Evolutionary conservation across 176 grass and related monocot species (phyloP).

Genomic region (Metroxylon sagu): DNA sequence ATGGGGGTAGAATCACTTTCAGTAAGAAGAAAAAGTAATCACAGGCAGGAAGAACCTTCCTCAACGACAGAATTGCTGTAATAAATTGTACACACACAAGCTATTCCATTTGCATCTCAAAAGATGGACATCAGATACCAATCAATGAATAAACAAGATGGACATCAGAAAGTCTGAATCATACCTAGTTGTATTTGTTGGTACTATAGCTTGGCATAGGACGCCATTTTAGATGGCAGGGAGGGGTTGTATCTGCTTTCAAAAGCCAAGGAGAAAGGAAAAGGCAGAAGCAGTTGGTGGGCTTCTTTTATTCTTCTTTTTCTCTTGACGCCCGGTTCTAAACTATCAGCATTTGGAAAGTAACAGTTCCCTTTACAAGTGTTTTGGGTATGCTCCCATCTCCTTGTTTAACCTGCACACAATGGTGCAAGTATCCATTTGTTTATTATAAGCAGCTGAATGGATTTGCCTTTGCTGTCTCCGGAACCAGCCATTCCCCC

Average conservation of each 20-base stretch:
- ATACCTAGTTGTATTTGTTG: too few species aligned
- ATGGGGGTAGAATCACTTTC: too few species aligned
- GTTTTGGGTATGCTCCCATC: conserved; percentile 4
- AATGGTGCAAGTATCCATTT: conserved; percentile 1
- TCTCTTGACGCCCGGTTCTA: conserved; percentile 10
- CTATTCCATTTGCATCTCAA: too few species aligned
- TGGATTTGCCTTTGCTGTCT: not conserved
- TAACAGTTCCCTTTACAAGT: conserved; percentile 10
- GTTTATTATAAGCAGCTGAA: not conserved
- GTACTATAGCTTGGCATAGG: too few species aligned
- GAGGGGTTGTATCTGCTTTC: not conserved
- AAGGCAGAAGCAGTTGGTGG: conserved; percentile 24
- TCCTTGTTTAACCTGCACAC: conserved; percentile 7
- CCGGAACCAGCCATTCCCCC: not conserved
- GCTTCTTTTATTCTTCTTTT: conserved; percentile 1
- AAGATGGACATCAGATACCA: too few species aligned
- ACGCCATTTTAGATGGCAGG: too few species aligned
- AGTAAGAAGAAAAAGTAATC: too few species aligned
- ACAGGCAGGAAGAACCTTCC: too few species aligned
- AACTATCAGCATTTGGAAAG: conserved; percentile 28
- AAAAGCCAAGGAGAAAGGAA: conserved; percentile 27
- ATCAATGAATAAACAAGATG: too few species aligned
- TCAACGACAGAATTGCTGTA: too few species aligned
- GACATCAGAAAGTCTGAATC: too few species aligned
- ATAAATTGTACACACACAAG: too few species aligned